Percentiles rank a stretch among this genome's conserved stretches.
phyloP scores from a whole-genome alignment of 179 eudicot species.

The Silene noctiflora region DNA sequence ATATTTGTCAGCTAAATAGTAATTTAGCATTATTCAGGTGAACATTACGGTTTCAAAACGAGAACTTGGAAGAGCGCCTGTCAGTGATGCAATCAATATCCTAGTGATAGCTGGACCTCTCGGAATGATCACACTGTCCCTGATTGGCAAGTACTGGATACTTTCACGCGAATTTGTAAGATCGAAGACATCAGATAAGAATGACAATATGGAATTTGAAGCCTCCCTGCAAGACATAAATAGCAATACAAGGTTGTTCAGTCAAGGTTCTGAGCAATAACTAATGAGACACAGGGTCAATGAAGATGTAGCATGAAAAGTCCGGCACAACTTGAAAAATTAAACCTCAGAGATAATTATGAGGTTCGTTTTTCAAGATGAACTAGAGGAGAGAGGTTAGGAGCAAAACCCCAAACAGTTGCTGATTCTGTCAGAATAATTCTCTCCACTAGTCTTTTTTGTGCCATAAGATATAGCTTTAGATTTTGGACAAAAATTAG shows the following conservation, averaged over 20 bases:
- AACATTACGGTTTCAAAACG: constrained; percentile 70
- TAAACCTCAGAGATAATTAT: neutral
- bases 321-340: constrained; percentile 5
- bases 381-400: neutral
- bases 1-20: neutral
- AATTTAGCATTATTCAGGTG: neutral
- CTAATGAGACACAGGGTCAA: neutral
- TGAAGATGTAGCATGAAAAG: neutral
- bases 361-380: neutral
- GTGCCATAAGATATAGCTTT: too few species aligned
- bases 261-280: neutral
- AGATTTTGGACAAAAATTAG: too few species aligned
- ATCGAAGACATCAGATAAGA: constrained; percentile 86
- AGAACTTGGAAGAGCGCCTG: constrained; percentile 96
- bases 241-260: constrained; percentile 5
- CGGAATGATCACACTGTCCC: constrained; percentile 76
- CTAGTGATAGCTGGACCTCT: constrained; percentile 79
- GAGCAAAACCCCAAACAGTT: neutral
- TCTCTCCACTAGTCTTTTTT: neutral
- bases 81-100: constrained; percentile 75
- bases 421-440: neutral
- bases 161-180: constrained; percentile 63
- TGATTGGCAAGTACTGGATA: constrained; percentile 52
- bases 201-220: constrained; percentile 87
- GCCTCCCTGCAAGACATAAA: constrained; percentile 73